Conservation (phyloP, 768 basidiomycete genomes). For the Sutorius australiensis region DNA sequence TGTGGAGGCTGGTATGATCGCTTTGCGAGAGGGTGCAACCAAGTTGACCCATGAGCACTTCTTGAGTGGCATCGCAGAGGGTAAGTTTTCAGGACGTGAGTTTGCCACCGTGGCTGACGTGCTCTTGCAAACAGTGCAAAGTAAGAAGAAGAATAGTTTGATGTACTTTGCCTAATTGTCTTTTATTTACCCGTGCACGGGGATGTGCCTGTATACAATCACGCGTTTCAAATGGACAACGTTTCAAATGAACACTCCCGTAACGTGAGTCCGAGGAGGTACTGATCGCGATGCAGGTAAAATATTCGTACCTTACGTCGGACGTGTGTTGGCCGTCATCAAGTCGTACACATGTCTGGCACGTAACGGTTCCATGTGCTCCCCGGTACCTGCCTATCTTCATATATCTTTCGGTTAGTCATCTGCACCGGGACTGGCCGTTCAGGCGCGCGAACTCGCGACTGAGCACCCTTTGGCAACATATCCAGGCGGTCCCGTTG, state of each 20-base stretch:
- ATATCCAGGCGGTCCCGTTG: too few relatives aligned
- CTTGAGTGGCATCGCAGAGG: slow-evolving; percentile 86
- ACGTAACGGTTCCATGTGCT: background rate
- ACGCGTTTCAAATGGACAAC: background rate
- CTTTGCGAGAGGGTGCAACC: slow-evolving; percentile 86
- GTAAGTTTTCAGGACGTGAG: slow-evolving; percentile 36
- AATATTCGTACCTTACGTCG: too few relatives aligned
- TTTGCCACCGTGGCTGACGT: slow-evolving; percentile 18
- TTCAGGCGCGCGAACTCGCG: background rate
- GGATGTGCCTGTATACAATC: slow-evolving; percentile 9
- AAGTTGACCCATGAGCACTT: slow-evolving; percentile 94
- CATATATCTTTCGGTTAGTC: background rate
- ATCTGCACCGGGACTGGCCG: background rate
- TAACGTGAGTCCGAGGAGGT: background rate
- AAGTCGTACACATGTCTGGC: background rate
- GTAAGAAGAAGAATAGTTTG: slow-evolving; percentile 99
- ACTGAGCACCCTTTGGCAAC: too few relatives aligned
- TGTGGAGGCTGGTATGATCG: slow-evolving; percentile 99
- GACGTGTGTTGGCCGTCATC: background rate
- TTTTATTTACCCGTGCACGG: background rate
- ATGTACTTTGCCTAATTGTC: slow-evolving; percentile 80
- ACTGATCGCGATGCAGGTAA: background rate
- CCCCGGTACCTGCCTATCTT: background rate
- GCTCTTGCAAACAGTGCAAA: slow-evolving; percentile 67
- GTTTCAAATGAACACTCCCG: background rate